Base-by-base conservation (phyloP, 129 eudicot species). In the Erigeron canadensis region DNA sequence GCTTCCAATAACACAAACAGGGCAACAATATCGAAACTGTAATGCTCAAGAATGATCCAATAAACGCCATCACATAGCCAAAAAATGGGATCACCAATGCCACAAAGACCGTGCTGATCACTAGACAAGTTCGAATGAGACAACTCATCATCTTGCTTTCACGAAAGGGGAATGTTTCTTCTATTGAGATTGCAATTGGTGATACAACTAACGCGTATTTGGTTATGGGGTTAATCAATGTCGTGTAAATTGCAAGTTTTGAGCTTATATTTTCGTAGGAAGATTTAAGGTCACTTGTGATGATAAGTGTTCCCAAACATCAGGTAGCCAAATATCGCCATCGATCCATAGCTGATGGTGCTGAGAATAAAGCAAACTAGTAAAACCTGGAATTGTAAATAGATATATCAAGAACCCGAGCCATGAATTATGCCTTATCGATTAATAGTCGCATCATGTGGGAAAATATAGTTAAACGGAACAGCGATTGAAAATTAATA, bases 261-360 rank as follows among this genome's bases (percentile, higher is more conserved):
- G 91, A 81, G 61, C 91, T 83, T 38, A 83, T 63, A 11, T 79
- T 71, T 44, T 71, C 0, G 84, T 87, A 1, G 95, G 89, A 67
- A 90, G 94, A 75, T 83, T 87, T 69, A 87, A 42, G 9, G 95
- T 87, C 46, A 85, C 81, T 77, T 90, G 91, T 9, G 95, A 85
- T 70, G 64, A 67, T 73, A 83, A 12, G 56, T 83, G 72, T 40
- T 84, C 77, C 88, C 96, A 5, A 72, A 90, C 89, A 87, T 90
- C 11, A 81, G 34, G 69, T 90, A 90, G 50, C 96, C 96, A 8
- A 87, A 23, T 21, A 87, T 54, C 15, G 88, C 87, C 91, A 86
- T 84, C 39, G 88, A 73, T 65, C 86, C 94, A 38, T 87, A 90
- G 41, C 67, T 81, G 16, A 85, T 28, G 2, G 91, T 85, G 78